These are phyloP conservation scores for Shiraia bambusicola DNA, from an alignment of 2,329 filamentous ascomycete species.

Conservation along the genomic window DNA sequence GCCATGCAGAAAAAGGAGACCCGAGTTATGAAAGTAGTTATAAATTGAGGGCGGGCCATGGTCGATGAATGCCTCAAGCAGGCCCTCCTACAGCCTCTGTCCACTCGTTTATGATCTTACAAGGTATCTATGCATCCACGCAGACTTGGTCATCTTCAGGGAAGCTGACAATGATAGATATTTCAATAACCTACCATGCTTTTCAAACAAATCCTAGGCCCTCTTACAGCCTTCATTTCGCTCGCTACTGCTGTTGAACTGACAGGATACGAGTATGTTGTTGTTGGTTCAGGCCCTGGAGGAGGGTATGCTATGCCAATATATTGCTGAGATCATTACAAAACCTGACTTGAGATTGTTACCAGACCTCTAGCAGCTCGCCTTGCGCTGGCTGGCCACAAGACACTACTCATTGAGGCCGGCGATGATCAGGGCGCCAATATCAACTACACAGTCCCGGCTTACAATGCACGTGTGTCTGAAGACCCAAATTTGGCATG, in stretches of 20 bases:
- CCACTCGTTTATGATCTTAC: conserved; percentile 8
- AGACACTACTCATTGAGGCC: conserved; percentile 62
- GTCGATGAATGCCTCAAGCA: conserved; percentile 7
- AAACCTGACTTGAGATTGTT: background rate
- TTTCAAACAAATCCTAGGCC: conserved; percentile 21
- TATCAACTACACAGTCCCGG: conserved; percentile 57
- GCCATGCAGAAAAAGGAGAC: too few relatives aligned
- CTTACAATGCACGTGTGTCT: conserved; percentile 55
- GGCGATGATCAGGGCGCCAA: conserved; percentile 59
- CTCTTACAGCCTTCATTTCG: conserved; percentile 21
- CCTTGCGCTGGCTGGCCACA: conserved; percentile 61
- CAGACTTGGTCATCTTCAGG: conserved; percentile 5
- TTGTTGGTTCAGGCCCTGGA: conserved; percentile 56
- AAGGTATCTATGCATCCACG: conserved; percentile 7
- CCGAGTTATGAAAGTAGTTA: too few relatives aligned
- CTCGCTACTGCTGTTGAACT: conserved; percentile 32
- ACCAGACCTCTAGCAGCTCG: conserved; percentile 48
- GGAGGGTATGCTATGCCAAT: conserved; percentile 16
- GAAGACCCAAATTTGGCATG: conserved; percentile 60
- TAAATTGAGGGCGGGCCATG: too few relatives aligned
- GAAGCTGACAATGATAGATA: conserved; percentile 11
- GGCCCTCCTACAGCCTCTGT: conserved; percentile 16
- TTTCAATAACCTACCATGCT: conserved; percentile 23
- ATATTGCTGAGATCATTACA: background rate
- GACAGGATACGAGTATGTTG: conserved; percentile 60